Base-by-base conservation (phyloP, 371 early-diverging fungal species). In the Conidiobolus incongruus region DNA sequence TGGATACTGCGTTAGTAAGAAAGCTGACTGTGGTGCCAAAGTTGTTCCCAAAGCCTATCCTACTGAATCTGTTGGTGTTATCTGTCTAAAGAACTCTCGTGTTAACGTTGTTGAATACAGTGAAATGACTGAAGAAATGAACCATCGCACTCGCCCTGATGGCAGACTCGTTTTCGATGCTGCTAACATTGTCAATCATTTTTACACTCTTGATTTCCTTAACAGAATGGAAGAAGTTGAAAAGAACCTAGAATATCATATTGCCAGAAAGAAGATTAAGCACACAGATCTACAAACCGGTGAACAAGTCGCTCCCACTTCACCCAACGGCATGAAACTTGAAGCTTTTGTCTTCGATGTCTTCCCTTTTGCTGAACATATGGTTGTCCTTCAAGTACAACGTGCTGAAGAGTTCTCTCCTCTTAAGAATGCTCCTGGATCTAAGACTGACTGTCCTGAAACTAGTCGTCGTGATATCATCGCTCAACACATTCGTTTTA, bases 171-270 rank as follows among this genome's bases (percentile, higher is more conserved):
- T 65, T 1, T 93, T 77, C 63, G 72, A 76, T 33, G 91, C 93
- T 6, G 96, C 82, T 40, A 96, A 96, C 68, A 93, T 96, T 64
- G 91, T 80, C 60, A 96, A 92, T 68, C 96, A 96, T 62, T 92
- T 87, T 57, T 96, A 89, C 69, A 81, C 92, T 29, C 63, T 77
- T 22, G 92, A 70, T 44, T 94, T 94, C 56, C 64, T 96, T 58
- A 62, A 80, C 49, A 68, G 75, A 41, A 73, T 88, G 33, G 79
- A 79, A 42, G 63, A 66, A 16, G 70, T 90, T 54, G 89, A 90
- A 50, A 53, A 59, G 36, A 55, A 71, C 50, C 70, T 95, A 12
- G 84, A 84, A 62, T 89, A 88, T 64, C 96, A 95, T 61, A 73
- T 93, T 51, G 96, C 96, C 28, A 72, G 72, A 55, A 95, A 95